These are phyloP conservation scores for Moricandia arvensis DNA, from an alignment of 345 rosid genomes.

Conservation along the genomic window DNA sequence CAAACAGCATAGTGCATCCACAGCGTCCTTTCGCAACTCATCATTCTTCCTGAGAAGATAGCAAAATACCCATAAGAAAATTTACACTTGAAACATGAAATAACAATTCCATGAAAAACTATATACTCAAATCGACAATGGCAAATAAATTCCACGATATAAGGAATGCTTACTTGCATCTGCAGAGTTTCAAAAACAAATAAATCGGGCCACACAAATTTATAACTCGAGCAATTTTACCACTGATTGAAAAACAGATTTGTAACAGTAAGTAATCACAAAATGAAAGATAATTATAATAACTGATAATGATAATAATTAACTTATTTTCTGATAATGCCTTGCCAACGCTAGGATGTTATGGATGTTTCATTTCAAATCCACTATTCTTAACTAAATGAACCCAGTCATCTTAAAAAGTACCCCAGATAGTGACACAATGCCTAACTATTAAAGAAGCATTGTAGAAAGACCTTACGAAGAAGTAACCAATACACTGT, in stretches of 20 bases:
- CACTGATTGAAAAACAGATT: constrained; percentile 2
- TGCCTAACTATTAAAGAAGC: neutral
- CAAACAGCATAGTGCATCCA: constrained; percentile 95
- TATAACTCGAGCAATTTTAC: constrained; percentile 15
- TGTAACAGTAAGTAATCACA: constrained; percentile 20
- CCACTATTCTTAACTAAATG: neutral
- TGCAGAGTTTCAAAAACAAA: constrained; percentile 11
- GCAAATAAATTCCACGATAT: neutral
- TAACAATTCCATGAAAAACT: constrained; percentile 6
- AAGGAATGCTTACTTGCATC: neutral
- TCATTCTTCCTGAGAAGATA: constrained; percentile 64
- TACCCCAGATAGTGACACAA: constrained; percentile 7
- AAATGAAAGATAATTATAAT: constrained; percentile 14
- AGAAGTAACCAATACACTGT: constrained; percentile 3
- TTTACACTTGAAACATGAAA: neutral
- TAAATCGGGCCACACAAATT: neutral
- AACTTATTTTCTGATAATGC: constrained; percentile 1
- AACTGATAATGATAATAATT: neutral
- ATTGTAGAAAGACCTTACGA: constrained; percentile 9
- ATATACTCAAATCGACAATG: constrained; percentile 10
- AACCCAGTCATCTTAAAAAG: constrained; percentile 11
- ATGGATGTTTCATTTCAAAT: constrained; percentile 9
- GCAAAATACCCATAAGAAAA: constrained; percentile 9
- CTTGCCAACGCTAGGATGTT: constrained; percentile 5
- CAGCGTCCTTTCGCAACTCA: constrained; percentile 93